Evolutionary conservation across 23 red algal genomes (phyloP).

Genomic region (Pyropia yezoensis): DNA sequence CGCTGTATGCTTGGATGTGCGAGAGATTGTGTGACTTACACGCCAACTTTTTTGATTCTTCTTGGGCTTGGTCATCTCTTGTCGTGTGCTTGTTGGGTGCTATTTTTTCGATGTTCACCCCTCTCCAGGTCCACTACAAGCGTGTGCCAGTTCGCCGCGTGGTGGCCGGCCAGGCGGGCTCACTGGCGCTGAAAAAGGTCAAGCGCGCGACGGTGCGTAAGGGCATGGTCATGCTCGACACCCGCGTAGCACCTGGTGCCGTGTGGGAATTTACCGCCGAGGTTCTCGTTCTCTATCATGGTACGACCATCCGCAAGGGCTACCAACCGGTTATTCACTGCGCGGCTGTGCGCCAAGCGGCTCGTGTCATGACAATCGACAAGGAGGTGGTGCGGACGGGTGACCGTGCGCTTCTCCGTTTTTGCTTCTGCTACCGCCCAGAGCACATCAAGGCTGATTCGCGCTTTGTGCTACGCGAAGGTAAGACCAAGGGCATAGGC

Average conservation of each 20-base stretch:
- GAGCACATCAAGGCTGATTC: slow-evolving; percentile 81
- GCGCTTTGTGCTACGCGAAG: slow-evolving; percentile 97
- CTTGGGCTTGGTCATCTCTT: too few relatives aligned
- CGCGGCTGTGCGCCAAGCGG: slow-evolving; percentile 90
- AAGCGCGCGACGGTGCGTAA: slow-evolving; percentile 87
- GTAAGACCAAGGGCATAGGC: slow-evolving; percentile 91
- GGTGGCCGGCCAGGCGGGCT: slow-evolving; percentile 88
- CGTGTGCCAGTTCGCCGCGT: slow-evolving; percentile 74
- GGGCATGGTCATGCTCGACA: slow-evolving; percentile 89
- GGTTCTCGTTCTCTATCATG: slow-evolving; percentile 84
- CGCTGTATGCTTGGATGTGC: too few relatives aligned
- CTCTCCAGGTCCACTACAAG: slow-evolving; percentile 68
- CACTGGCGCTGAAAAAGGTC: slow-evolving; percentile 92
- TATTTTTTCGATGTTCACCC: too few relatives aligned
- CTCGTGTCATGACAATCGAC: slow-evolving; percentile 82
- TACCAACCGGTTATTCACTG: slow-evolving; percentile 94
- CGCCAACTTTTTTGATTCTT: too few relatives aligned
- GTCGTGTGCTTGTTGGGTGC: too few relatives aligned
- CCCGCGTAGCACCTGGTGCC: slow-evolving; percentile 32
- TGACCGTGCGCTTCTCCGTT: slow-evolving; percentile 79
- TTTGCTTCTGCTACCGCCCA: slow-evolving; percentile 93
- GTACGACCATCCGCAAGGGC: slow-evolving; percentile 69
- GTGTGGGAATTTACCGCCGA: slow-evolving; percentile 89
- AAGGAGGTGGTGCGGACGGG: slow-evolving; percentile 80
- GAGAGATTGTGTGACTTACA: too few relatives aligned